Conservation (phyloP, 495 filamentous ascomycete genomes). For the Podospora bellae-mahoneyi region DNA sequence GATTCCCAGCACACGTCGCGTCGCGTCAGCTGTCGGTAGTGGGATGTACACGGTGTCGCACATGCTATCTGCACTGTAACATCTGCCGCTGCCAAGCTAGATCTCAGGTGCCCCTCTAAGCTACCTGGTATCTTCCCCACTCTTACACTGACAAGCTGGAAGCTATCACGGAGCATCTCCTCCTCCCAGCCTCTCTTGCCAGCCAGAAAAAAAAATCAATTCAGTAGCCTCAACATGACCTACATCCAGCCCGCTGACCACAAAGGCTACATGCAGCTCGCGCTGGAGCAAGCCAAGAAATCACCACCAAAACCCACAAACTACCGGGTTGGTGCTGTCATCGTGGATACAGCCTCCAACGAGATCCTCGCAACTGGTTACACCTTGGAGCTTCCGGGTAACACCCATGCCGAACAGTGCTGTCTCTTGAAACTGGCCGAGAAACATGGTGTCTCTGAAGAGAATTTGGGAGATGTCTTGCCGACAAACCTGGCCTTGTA, state of each 20-base stretch:
- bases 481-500: conserved; percentile 64
- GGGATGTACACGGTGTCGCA: background rate
- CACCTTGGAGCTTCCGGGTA: conserved; percentile 84
- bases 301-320: conserved; percentile 85
- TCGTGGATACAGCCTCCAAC: conserved; percentile 59
- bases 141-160: background rate
- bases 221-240: conserved; percentile 13
- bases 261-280: conserved; percentile 63
- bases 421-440: conserved; percentile 74
- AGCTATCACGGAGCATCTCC: background rate
- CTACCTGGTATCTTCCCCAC: background rate
- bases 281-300: conserved; percentile 67
- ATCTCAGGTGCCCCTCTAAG: background rate
- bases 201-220: background rate
- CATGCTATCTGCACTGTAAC: background rate
- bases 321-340: conserved; percentile 85
- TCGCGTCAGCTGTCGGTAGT: conserved; percentile 11
- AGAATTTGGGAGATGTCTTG: conserved; percentile 53
- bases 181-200: background rate
- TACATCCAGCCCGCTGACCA: conserved; percentile 50
- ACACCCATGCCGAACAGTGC: conserved; percentile 95
- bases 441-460: conserved; percentile 49
- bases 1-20: conserved; percentile 14
- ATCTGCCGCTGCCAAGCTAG: background rate
- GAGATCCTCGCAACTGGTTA: conserved; percentile 79